phyloP scores from a whole-genome alignment of 73 alveolate species.

The Paramecium tetraurelia region DNA sequence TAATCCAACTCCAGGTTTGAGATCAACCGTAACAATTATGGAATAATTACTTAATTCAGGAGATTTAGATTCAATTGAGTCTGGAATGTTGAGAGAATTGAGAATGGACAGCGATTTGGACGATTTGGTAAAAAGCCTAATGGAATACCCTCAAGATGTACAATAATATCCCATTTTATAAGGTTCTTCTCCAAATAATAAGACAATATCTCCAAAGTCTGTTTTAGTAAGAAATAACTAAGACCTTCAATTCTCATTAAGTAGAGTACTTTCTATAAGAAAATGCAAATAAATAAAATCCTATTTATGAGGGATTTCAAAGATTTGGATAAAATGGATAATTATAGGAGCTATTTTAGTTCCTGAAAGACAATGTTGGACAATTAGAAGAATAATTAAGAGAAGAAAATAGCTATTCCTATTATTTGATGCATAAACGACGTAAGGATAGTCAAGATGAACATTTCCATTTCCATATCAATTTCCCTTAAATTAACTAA shows the following conservation, averaged over 20 bases:
- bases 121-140: not conserved
- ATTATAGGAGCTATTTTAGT: not conserved
- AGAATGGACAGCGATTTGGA: conserved; percentile 6
- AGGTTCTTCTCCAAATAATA: not conserved
- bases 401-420: not conserved
- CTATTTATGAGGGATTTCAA: not conserved
- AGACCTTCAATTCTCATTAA: not conserved
- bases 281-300: not conserved
- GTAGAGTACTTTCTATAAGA: not conserved
- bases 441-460: not conserved
- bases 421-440: not conserved
- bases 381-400: not conserved
- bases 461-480: not conserved
- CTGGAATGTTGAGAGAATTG: not conserved
- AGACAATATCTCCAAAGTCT: not conserved
- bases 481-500: not conserved
- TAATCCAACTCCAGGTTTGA: conserved; percentile 10
- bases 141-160: conserved; percentile 7
- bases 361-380: not conserved
- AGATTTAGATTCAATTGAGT: not conserved
- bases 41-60: not conserved
- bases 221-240: not conserved
- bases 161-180: not conserved
- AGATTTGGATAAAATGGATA: not conserved
- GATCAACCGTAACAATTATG: not conserved